A percentile compares a stretch with the other conserved stretches of the same genome.
Conservation (phyloP, 2,329 filamentous ascomycete genomes). For the Botryotinia narcissicola region DNA sequence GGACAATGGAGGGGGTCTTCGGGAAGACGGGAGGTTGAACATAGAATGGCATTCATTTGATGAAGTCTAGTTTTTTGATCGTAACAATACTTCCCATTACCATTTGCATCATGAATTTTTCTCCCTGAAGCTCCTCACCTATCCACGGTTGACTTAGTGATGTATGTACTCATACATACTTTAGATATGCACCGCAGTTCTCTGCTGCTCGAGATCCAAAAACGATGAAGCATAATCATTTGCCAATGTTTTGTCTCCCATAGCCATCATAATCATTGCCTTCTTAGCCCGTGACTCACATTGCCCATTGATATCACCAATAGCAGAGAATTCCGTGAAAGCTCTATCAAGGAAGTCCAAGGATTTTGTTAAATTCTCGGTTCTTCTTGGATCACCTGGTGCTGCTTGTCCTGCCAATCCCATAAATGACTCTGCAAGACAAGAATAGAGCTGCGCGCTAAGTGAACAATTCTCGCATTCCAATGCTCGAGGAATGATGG, state of each 20-base stretch:
- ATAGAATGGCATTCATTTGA: conserved; percentile 21
- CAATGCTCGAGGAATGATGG: conserved; percentile 62
- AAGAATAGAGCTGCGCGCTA: conserved; percentile 56
- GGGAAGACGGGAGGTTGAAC: conserved; percentile 3
- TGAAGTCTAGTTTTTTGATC: conserved; percentile 20
- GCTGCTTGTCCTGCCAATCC: conserved; percentile 55
- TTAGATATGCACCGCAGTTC: conserved; percentile 26
- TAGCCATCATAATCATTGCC: conserved; percentile 58
- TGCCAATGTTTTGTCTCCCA: conserved; percentile 54
- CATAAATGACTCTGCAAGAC: conserved; percentile 62
- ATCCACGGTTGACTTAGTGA: not conserved
- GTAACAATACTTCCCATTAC: conserved; percentile 16
- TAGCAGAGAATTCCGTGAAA: conserved; percentile 51
- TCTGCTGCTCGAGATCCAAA: conserved; percentile 47
- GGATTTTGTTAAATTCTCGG: conserved; percentile 48
- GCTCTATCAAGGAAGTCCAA: conserved; percentile 35
- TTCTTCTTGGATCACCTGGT: conserved; percentile 41
- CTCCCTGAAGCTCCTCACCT: not conserved
- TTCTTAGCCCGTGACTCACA: conserved; percentile 66
- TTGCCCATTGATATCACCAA: conserved; percentile 58
- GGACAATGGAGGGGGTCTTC: not conserved
- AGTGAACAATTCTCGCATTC: conserved; percentile 58
- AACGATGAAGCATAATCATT: conserved; percentile 56
- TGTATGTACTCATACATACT: not conserved
- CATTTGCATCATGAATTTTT: conserved; percentile 29